phyloP scores from a whole-genome alignment of 1,139 yeast species.

The Geotrichum australiense region DNA sequence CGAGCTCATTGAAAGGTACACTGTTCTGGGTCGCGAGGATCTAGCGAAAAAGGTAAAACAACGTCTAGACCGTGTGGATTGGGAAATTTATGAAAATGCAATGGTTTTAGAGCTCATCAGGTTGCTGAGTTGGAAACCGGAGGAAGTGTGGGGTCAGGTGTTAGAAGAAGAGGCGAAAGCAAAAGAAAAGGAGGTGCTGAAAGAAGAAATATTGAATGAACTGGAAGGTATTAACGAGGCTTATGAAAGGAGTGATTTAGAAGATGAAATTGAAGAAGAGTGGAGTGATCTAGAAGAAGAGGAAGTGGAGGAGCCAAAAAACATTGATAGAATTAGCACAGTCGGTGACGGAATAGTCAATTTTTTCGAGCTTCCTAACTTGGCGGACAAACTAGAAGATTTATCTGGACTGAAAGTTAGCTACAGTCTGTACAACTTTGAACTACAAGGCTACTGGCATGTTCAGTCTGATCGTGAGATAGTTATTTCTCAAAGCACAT shows the following conservation, averaged over 20 bases:
- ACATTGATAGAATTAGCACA: too few species aligned
- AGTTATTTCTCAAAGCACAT: slow-evolving; percentile 2
- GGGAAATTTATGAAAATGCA: not conserved
- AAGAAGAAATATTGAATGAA: not conserved
- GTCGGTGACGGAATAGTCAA: too few species aligned
- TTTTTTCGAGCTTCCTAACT: too few species aligned
- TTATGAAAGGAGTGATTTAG: not conserved
- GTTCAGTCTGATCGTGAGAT: slow-evolving; percentile 16
- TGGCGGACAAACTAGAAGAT: too few species aligned
- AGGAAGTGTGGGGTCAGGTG: not conserved
- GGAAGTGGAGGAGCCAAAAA: not conserved
- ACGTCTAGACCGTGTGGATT: not conserved
- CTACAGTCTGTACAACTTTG: too few species aligned
- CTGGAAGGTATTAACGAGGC: too few species aligned
- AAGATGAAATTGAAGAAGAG: not conserved
- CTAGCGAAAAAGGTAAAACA: slow-evolving; percentile 1
- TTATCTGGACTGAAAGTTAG: too few species aligned
- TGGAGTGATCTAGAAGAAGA: not conserved
- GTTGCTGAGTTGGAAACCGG: not conserved
- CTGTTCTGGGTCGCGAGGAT: slow-evolving; percentile 11
- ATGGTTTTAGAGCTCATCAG: not conserved
- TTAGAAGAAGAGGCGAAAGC: not conserved
- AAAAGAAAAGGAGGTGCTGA: not conserved
- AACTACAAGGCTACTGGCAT: slow-evolving; percentile 15
- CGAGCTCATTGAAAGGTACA: slow-evolving; percentile 7